Evolutionary conservation across 2,329 filamentous ascomycete species (phyloP).

Genomic region (Fusarium chlamydosporum): DNA sequence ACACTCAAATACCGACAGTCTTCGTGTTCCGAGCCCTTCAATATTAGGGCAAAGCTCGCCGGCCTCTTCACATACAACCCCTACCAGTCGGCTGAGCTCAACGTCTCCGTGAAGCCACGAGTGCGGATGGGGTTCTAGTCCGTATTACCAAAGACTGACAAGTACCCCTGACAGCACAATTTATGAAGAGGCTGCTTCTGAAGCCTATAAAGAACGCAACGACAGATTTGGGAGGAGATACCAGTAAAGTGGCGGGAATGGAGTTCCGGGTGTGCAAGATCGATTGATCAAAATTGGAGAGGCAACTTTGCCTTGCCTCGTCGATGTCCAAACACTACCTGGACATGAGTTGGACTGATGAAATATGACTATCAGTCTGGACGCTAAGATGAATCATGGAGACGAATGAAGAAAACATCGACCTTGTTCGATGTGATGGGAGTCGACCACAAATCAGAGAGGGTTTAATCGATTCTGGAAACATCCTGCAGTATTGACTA

Average conservation of each 20-base stretch:
- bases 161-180: slow-evolving; percentile 13
- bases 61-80: slow-evolving; percentile 42
- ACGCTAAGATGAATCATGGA: neutral
- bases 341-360: neutral
- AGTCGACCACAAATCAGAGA: neutral
- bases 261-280: neutral
- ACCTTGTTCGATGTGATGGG: neutral
- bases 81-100: slow-evolving; percentile 45
- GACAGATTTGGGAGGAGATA: neutral
- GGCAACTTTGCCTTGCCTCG: slow-evolving; percentile 8
- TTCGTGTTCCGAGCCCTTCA: slow-evolving; percentile 46
- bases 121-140: slow-evolving; percentile 41
- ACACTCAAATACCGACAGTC: slow-evolving; percentile 43
- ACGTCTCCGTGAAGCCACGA: slow-evolving; percentile 46
- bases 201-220: neutral
- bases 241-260: slow-evolving; percentile 5
- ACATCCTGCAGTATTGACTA: neutral
- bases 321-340: slow-evolving; percentile 1
- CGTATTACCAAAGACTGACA: slow-evolving; percentile 21
- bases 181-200: slow-evolving; percentile 19
- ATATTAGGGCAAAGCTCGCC: slow-evolving; percentile 43
- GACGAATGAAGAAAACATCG: neutral
- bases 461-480: neutral
- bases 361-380: neutral
- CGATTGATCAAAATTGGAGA: neutral